Conservation (phyloP, 176 grass and related monocot species). For the Aegilops bicornis region DNA sequence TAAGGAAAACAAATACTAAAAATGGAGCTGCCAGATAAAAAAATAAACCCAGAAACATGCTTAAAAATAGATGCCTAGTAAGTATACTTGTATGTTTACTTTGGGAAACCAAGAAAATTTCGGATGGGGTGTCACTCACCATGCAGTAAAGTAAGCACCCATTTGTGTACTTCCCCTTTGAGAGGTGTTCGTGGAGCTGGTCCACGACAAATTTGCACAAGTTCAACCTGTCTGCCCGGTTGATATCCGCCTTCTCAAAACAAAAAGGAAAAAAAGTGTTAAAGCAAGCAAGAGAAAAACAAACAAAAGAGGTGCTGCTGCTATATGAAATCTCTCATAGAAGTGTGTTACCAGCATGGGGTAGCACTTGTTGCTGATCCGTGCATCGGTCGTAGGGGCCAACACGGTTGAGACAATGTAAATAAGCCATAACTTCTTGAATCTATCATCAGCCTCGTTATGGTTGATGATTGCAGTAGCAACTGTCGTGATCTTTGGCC, state of each 20-base stretch:
- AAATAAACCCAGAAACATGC: too few species aligned
- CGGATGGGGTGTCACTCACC: neutral
- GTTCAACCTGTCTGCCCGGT: neutral
- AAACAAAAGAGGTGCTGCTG: too few species aligned
- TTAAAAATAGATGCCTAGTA: too few species aligned
- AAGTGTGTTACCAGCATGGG: neutral
- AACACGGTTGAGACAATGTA: neutral
- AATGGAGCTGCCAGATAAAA: too few species aligned
- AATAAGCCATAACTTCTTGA: neutral
- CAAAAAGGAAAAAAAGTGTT: neutral
- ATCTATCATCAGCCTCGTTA: neutral
- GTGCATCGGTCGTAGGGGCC: neutral
- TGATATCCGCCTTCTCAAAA: neutral
- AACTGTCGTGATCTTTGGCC: neutral
- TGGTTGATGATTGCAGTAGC: neutral
- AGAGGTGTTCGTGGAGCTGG: neutral
- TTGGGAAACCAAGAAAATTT: too few species aligned
- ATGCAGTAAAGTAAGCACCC: neutral
- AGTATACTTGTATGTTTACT: too few species aligned
- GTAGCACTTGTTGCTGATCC: neutral
- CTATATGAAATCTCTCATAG: too few species aligned
- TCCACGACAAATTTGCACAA: neutral
- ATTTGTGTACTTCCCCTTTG: neutral
- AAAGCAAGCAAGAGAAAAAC: neutral
- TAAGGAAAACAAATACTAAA: too few species aligned